A percentile compares a stretch with the other conserved stretches of the same genome.
These are phyloP conservation scores for Penicillium paradoxum DNA, from an alignment of 495 filamentous ascomycete species.

Conservation along the genomic window DNA sequence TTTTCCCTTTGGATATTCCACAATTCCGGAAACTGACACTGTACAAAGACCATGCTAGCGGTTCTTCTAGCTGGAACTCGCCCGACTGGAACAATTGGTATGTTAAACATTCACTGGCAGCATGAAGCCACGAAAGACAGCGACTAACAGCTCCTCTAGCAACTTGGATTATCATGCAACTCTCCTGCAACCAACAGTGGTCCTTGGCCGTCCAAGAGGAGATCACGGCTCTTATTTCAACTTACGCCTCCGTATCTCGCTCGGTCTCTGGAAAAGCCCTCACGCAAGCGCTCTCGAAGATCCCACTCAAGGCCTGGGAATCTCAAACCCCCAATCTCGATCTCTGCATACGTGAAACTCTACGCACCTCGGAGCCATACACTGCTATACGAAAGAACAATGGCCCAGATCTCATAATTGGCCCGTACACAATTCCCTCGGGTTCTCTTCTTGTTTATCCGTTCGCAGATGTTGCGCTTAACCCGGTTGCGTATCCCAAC, in stretches of 20 bases:
- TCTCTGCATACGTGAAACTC: slow-evolving; percentile 8
- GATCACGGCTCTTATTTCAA: not conserved
- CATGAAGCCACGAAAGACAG: not conserved
- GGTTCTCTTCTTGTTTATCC: slow-evolving; percentile 5
- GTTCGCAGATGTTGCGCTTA: slow-evolving; percentile 7
- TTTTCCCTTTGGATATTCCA: not conserved
- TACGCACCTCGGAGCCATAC: slow-evolving; percentile 7
- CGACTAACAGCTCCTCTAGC: not conserved
- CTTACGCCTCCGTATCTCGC: not conserved
- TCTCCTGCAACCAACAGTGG: slow-evolving; percentile 4
- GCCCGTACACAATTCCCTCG: slow-evolving; percentile 2
- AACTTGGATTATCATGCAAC: slow-evolving; percentile 8
- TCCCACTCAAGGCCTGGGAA: slow-evolving; percentile 8
- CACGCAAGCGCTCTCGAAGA: slow-evolving; percentile 1
- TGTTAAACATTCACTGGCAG: not conserved
- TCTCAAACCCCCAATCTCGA: slow-evolving; percentile 3
- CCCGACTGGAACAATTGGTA: slow-evolving; percentile 9
- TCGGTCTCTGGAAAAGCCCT: not conserved
- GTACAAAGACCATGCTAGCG: slow-evolving; percentile 2
- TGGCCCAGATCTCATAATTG: slow-evolving; percentile 1
- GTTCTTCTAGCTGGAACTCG: slow-evolving; percentile 7
- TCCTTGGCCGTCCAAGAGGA: not conserved
- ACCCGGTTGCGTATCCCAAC: not conserved
- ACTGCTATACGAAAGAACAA: slow-evolving; percentile 8
- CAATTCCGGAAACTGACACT: not conserved